Conservation (phyloP, 2,329 filamentous ascomycete genomes). For the Aspergillus tanneri region DNA sequence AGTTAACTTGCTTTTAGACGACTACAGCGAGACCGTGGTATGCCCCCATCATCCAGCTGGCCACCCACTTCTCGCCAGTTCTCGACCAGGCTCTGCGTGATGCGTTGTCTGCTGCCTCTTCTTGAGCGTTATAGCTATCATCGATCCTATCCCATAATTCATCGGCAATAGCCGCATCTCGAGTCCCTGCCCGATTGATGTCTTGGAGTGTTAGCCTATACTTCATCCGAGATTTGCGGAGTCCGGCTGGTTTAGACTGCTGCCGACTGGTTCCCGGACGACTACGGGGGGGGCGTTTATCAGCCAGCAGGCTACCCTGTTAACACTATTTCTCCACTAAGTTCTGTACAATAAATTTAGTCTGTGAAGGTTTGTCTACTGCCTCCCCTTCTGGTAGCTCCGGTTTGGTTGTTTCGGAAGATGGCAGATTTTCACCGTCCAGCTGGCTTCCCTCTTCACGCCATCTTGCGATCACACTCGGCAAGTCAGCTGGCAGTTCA, state of each 20-base stretch:
- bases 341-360: background rate
- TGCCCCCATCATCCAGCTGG: background rate
- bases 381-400: conserved; percentile 2
- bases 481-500: conserved; percentile 2
- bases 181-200: conserved; percentile 6
- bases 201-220: conserved; percentile 2
- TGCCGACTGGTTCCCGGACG: conserved; percentile 2
- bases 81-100: background rate
- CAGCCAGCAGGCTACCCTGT: background rate
- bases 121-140: background rate
- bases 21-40: conserved; percentile 1
- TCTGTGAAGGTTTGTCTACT: background rate
- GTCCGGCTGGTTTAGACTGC: background rate
- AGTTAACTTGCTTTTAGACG: background rate
- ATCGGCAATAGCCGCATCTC: conserved; percentile 9
- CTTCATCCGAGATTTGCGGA: conserved; percentile 6
- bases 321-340: background rate
- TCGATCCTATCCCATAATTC: conserved; percentile 4
- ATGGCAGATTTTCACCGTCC: conserved; percentile 3
- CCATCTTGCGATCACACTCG: conserved; percentile 2
- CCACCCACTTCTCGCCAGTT: background rate
- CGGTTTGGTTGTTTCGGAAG: background rate
- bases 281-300: background rate
- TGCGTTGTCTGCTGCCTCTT: background rate
- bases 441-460: conserved; percentile 5